phyloP scores from a whole-genome alignment of 345 rosid species.

The Citrus inodora region DNA sequence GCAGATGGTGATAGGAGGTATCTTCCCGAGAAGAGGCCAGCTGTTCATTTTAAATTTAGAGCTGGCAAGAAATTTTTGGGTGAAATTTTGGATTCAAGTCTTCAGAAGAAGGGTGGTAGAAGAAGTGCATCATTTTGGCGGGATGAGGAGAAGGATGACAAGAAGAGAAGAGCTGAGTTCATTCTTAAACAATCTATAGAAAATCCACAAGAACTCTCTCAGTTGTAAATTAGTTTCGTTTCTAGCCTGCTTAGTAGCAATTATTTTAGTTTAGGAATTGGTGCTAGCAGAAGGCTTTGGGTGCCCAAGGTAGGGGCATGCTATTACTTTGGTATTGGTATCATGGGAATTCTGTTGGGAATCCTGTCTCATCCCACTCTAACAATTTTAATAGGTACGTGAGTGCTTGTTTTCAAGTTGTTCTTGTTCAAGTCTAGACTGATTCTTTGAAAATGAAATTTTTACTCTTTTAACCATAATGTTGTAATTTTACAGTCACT shows the following conservation, averaged over 20 bases:
- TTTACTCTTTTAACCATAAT: conserved; percentile 6
- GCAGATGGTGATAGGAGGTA: conserved; percentile 37
- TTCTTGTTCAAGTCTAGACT: conserved; percentile 17
- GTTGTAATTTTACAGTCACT: conserved; percentile 11
- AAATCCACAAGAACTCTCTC: conserved; percentile 83
- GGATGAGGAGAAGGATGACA: conserved; percentile 92
- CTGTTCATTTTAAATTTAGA: conserved; percentile 55
- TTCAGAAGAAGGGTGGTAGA: conserved; percentile 50
- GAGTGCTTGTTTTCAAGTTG: conserved; percentile 19
- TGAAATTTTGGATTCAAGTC: conserved; percentile 54
- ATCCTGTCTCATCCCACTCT: conserved; percentile 10
- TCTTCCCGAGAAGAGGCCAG: conserved; percentile 53
- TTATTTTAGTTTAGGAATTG: conserved; percentile 18
- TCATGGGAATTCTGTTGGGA: conserved; percentile 8
- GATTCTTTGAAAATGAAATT: conserved; percentile 25
- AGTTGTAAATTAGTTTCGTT: conserved; percentile 47
- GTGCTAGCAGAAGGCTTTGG: conserved; percentile 16
- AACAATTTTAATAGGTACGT: conserved; percentile 33
- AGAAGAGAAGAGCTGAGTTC: conserved; percentile 90
- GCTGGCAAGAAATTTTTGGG: conserved; percentile 62
- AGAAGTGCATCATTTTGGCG: conserved; percentile 41
- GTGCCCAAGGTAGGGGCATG: conserved; percentile 4
- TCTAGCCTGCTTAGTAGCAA: conserved; percentile 9
- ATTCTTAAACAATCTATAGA: conserved; percentile 84
- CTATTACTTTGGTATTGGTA: conserved; percentile 10